Base-by-base conservation (phyloP, 1,139 yeast genomes). In the Meyerozyma sp. region DNA sequence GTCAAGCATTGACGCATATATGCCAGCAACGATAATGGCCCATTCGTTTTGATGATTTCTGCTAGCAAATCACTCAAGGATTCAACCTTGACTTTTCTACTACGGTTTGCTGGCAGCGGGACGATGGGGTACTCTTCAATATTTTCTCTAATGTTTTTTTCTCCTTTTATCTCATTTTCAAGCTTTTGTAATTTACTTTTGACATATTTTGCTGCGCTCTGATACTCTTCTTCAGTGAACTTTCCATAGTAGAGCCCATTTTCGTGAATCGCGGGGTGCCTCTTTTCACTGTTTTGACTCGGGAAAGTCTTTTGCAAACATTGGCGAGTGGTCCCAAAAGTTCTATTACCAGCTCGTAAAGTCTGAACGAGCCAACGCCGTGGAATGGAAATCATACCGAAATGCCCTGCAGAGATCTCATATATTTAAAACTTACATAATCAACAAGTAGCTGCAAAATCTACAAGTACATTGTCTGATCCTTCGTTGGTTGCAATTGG, bases 1-100 rank as follows among this genome's bases (percentile, higher is more conserved):
- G 91, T 81, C 45, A 88, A 68, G 57, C 96, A 87, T 60, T 86
- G 93, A 45, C 87, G 72, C 93, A 88, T 88, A 57, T 78, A 88
- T 3, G 85, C 75, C 3, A 91, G 80, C 6, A 88, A 62, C 1
- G 93, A 68, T 4, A 88, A 67, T 0, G 96, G 95, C 0, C 96
- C 96, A 0, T 86, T 81, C 1, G 88, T 73, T 54, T 79, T 74
- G 53, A 84, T 82, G 3, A 82, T 70, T 50, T 77, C 77, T 32
- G 64, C 63, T 40, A 80, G 61, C n/a, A 79, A 64, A 44, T 66
- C 71, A 26, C 69, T 50, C 45, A 75, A 58, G 44, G 61, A 61
- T 40, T 59, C 52, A 35, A 69, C 51, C n/a, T 51, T 50, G 27
- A 47, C 40, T 5, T 47, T 46, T 8, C 51, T 53, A 9, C 32